phyloP scores from a whole-genome alignment of 108 stramenopile species.

The Pseudonitzschia multistriata region DNA sequence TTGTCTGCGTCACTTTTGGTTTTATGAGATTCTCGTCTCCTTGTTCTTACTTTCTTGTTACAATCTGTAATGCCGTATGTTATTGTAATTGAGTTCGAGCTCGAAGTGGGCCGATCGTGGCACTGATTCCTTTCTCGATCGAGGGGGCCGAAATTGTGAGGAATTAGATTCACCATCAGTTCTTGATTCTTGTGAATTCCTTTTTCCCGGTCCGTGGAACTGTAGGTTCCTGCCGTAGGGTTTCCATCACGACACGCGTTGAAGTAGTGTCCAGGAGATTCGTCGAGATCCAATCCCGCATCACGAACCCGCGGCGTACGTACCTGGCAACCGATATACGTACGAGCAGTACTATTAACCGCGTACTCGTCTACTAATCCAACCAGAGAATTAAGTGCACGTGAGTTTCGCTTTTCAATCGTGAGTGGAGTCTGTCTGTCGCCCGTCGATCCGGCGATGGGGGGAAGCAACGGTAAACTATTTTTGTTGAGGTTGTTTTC shows the following conservation, averaged over 20 bases:
- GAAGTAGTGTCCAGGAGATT: slow-evolving; percentile 3
- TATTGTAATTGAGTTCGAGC: too few relatives aligned
- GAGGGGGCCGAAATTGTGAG: background rate
- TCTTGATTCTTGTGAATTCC: slow-evolving; percentile 8
- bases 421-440: background rate
- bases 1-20: background rate
- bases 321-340: too few relatives aligned
- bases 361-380: slow-evolving; percentile 1
- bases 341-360: background rate
- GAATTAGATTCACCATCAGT: background rate
- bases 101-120: too few relatives aligned
- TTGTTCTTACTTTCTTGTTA: background rate
- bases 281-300: background rate
- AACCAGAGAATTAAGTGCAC: background rate
- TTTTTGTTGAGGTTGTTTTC: background rate
- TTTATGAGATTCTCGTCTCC: background rate
- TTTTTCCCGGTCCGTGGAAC: background rate
- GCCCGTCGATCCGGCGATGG: background rate
- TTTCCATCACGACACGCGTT: background rate
- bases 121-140: background rate
- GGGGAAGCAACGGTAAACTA: background rate
- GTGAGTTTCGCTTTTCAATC: background rate
- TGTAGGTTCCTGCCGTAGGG: background rate
- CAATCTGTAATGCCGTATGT: background rate
- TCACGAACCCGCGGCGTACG: background rate